These are phyloP conservation scores for Candida parachauliodes DNA, from an alignment of 805 yeast genomes.

Conservation along the genomic window DNA sequence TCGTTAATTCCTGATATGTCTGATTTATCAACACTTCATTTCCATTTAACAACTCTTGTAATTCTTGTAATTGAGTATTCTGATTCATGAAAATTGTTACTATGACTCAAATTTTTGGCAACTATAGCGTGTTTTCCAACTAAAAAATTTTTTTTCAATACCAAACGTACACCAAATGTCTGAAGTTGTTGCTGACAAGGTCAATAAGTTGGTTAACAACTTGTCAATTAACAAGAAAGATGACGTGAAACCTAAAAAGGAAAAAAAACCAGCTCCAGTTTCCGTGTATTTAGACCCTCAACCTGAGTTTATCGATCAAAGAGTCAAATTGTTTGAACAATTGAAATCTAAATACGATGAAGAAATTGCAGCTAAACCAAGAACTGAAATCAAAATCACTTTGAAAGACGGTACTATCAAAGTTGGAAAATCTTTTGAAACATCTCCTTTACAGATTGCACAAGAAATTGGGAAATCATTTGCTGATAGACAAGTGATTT, in stretches of 20 bases:
- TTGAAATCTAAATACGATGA: constrained; percentile 76
- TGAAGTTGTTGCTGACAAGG: constrained; percentile 30
- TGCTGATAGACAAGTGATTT: constrained; percentile 82
- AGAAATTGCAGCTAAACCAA: constrained; percentile 57
- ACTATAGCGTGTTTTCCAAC: constrained; percentile 2
- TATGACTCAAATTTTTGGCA: constrained; percentile 7
- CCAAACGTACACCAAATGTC: too few species aligned
- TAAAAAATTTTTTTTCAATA: constrained; percentile 5
- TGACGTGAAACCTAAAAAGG: constrained; percentile 11
- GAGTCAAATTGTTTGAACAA: constrained; percentile 75
- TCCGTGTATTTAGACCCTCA: constrained; percentile 60
- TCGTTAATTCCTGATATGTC: constrained; percentile 7
- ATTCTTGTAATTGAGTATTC: constrained; percentile 13
- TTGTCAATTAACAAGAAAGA: constrained; percentile 8
- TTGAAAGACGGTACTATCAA: constrained; percentile 81
- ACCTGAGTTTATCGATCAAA: constrained; percentile 79
- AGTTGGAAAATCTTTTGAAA: constrained; percentile 82
- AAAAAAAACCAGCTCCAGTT: constrained; percentile 33
- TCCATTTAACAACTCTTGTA: constrained; percentile 11
- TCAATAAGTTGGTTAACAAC: constrained; percentile 29
- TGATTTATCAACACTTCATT: constrained; percentile 10
- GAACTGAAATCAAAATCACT: constrained; percentile 66
- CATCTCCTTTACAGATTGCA: constrained; percentile 86
- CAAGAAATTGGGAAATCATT: constrained; percentile 80
- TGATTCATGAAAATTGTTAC: neutral